Base-by-base conservation (phyloP, 257 asterid species). In the Solanum clarkiae region DNA sequence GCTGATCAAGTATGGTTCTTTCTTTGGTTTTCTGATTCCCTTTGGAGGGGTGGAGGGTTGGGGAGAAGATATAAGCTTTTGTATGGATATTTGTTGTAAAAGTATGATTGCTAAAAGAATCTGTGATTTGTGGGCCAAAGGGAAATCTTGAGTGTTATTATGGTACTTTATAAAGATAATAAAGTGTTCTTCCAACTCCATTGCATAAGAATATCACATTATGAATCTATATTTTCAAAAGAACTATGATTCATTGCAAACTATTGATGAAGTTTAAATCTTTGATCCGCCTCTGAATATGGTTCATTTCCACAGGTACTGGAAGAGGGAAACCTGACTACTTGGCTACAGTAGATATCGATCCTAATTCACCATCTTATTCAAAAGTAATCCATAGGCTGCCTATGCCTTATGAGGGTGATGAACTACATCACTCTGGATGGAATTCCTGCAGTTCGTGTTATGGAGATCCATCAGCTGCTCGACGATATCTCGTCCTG, bases 401-500 rank as follows among this genome's bases (percentile, higher is more conserved):
- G 80, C 94, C 98, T 17, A 97, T 97, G 99, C 99, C 98, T 66
- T 51, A 89, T 80, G 16, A 90, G 22, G 97, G 95, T 4, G 99
- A 97, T 85, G 99, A 95, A 82, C 92, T 97, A 0, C 99, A 97
- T 86, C 99, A 97, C 84, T 92, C 99, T 56, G 98, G 99, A 80
- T 97, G 99, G 99, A 97, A 97, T 88, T 63, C 99, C 49, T 97
- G 99, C 94, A 97, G 99, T 89, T 97, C 99, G 83, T 97, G 99
- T 92, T 87, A 92, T 87, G 94, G 93, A n/a, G 97, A 94, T 84
- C 85, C 97, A 7, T 90, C 93, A 6, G 95, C 96, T 87, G 26
- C 92, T 18, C 88, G 99, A 16, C 91, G 97, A 36, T 97, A 69
- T 91, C 99, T 97, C 16, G 94, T 97, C 88, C 92, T 97, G 80